These are phyloP conservation scores for Dactylorhiza incarnata DNA, from an alignment of 106 monocot genomes.

Conservation along the genomic window DNA sequence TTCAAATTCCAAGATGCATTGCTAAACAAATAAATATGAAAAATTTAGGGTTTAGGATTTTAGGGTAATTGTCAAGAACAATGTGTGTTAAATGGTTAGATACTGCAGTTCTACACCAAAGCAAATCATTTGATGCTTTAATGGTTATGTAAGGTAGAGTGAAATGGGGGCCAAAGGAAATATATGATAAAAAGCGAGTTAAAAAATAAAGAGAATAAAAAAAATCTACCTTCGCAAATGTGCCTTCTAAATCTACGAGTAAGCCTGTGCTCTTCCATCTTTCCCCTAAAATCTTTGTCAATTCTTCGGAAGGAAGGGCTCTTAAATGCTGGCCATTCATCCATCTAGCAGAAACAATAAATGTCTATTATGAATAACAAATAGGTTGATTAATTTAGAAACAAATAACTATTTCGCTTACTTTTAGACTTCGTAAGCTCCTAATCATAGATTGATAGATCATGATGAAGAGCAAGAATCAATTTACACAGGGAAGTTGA, in stretches of 20 bases:
- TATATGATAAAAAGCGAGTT: background rate
- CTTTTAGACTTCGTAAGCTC: background rate
- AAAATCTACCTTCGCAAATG: slow-evolving; percentile 58
- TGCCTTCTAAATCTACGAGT: slow-evolving; percentile 68
- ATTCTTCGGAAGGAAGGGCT: slow-evolving; percentile 63
- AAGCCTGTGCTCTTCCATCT: slow-evolving; percentile 69
- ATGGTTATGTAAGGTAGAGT: background rate
- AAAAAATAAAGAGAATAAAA: background rate
- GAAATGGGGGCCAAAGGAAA: background rate
- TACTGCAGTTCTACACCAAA: background rate
- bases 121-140: background rate
- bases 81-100: background rate
- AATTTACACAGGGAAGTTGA: background rate
- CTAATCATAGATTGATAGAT: background rate
- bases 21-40: background rate
- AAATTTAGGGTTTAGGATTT: background rate
- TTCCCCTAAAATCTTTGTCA: slow-evolving; percentile 53
- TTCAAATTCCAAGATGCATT: background rate
- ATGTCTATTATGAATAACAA: background rate
- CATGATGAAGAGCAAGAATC: background rate
- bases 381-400: background rate
- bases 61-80: too few species aligned
- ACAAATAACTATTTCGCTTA: background rate
- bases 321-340: slow-evolving; percentile 96
- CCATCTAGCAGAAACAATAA: slow-evolving; percentile 50